Base-by-base conservation (phyloP, 345 rosid species). In the Corchorus capsularis region DNA sequence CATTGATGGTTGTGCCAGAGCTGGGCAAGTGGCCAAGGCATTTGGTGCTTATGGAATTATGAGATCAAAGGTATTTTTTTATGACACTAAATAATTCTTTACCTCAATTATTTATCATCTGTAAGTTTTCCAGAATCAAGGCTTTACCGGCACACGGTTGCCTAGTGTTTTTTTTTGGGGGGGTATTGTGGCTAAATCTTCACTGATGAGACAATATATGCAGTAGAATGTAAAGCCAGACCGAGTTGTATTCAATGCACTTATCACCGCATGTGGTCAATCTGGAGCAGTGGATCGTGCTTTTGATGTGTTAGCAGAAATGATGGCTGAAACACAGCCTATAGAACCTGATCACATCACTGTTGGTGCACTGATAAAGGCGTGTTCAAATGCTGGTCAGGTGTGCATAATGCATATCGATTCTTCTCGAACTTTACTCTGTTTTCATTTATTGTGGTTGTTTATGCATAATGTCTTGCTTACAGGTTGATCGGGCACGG, bases 171-270 rank as follows among this genome's bases (percentile, higher is more conserved):
- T 74, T 41, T 73, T 4, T 82, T 77, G 57, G 54, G 52, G 72
- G 76, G 27, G 27, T 27, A 27, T 27, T 66, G 79, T 69, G 53
- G 64, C 73, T 80, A 81, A 71, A 61, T 83, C 70, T 73, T 85
- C 74, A 63, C 83, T 90, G 82, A 86, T 79, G 74, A 84, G 76
- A 79, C 84, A 86, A 85, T 89, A 52, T 83, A 79, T 86, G 85
- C 96, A 93, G 97, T 93, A 95, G 99, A 93, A 93, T 41, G 97
- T 95, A 88, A 86, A 93, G 90, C 98, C 98, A 84, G 99, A 95
- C 87, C 94, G 93, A 85, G 99, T 95, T 84, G 90, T 95, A 68
- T 95, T 93, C 86, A 95, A 95, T 83, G 97, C 98, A 69, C 98
- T 95, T 82, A 95, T 95, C 65, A 88, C 94, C 64, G 99, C 99